Evolutionary conservation across 148 eudicot genomes (phyloP), one percentile per base, ranked within the genome.

Genomic region (Silene conica): DNA sequence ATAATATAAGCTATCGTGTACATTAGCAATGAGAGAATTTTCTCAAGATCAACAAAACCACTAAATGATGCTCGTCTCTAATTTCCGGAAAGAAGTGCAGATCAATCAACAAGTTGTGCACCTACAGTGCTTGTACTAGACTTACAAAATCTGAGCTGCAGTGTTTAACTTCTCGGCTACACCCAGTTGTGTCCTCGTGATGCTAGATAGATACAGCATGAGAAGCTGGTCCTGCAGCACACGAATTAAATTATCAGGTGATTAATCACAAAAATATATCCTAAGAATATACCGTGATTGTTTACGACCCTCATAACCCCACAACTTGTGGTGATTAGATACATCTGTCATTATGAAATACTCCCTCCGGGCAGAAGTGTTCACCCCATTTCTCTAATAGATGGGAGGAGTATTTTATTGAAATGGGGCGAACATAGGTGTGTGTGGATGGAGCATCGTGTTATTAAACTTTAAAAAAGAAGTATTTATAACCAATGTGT

Each of bases 91-190:
- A 13, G 38, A 57, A 7, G 23, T 23, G 16, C 48, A 38, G 41
- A 20, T 71, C 48, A 4, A 18, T 20, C 68, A 69, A 74, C 75
- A 21, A 46, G 22, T 65, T 65, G 59, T 12, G 57, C 59, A 70
- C 52, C 34, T 19, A 15, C 26, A 50, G 61, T 72, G 60, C 58
- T 72, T 22, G 65, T 22, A 66, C 41, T 55, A 16, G 48, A 67
- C 65, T 88, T 81, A 90, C 85, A 95, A 84, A 73, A 95, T 81
- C 85, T 95, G 99, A 59, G 97, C 97, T 54, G 97, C 97, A 0
- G 99, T 95, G 79, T 95, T 95, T 86, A 95, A 81, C 82, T 92
- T 95, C 81, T 95, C 96, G 52, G 98, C 98, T 70, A 89, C 70
- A 72, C 89, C 82, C 57, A 96, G 89, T 74, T 96, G 97, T 38